Conservation (phyloP, 768 basidiomycete genomes). For the Mycena galopus region DNA sequence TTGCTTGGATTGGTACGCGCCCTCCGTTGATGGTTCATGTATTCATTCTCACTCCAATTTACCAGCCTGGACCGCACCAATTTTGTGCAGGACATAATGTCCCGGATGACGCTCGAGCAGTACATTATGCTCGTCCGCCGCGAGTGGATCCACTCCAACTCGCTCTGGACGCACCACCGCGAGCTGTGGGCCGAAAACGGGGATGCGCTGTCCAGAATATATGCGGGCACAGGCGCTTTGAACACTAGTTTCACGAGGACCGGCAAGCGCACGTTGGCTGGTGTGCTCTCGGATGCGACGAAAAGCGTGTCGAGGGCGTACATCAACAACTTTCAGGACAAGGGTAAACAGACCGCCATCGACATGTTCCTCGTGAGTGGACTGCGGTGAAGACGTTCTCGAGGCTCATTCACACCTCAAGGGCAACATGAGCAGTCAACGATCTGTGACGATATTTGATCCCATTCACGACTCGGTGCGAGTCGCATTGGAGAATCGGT, state of each 20-base stretch:
- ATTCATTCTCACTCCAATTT: conserved; percentile 16
- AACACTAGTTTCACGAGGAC: conserved; percentile 97
- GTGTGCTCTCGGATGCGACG: conserved; percentile 94
- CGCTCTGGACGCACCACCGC: conserved; percentile 89
- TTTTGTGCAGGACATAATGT: conserved; percentile 96
- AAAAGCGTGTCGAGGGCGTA: conserved; percentile 97
- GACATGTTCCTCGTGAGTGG: conserved; percentile 90
- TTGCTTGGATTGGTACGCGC: conserved; percentile 90
- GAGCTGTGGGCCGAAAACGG: conserved; percentile 98
- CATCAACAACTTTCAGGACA: conserved; percentile 98
- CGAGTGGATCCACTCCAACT: conserved; percentile 77
- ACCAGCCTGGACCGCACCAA: conserved; percentile 97
- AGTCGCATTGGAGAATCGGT: conserved; percentile 78
- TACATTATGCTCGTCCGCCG: conserved; percentile 85
- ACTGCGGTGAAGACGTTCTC: background rate
- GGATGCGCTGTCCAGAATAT: conserved; percentile 92
- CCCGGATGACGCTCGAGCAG: conserved; percentile 82
- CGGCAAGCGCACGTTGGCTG: conserved; percentile 93
- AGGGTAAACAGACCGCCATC: conserved; percentile 92
- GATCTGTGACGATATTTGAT: conserved; percentile 91
- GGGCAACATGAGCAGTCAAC: conserved; percentile 94
- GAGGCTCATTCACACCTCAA: conserved; percentile 51
- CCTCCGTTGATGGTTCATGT: background rate
- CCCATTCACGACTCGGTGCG: conserved; percentile 93
- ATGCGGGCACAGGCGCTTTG: conserved; percentile 93